phyloP scores from a whole-genome alignment of 2,329 filamentous ascomycete species.

The Chrysoporthe deuterocubensis region DNA sequence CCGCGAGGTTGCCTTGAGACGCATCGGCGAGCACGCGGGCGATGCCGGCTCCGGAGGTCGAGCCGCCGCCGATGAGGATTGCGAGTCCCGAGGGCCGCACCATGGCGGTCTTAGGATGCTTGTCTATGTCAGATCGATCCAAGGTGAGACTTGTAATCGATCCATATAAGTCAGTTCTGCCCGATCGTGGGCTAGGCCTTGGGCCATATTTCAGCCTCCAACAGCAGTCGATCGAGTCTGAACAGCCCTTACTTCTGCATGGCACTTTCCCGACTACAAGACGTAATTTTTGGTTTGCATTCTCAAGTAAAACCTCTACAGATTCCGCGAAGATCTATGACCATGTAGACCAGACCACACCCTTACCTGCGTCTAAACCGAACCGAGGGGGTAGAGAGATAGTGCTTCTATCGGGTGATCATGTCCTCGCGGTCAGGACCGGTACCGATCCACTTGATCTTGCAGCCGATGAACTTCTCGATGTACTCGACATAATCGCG shows the following conservation, averaged over 20 bases:
- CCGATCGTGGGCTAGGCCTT: too few species aligned
- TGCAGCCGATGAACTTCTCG: conserved; percentile 66
- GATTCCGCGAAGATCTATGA: conserved; percentile 7
- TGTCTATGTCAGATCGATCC: neutral
- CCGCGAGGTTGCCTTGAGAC: conserved; percentile 56
- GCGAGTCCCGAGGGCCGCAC: conserved; percentile 55
- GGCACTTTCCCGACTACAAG: neutral
- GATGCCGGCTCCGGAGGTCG: conserved; percentile 58
- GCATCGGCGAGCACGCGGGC: conserved; percentile 55
- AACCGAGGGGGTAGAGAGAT: neutral
- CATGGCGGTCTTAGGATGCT: neutral
- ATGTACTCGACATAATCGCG: conserved; percentile 68
- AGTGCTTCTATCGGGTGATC: too few species aligned
- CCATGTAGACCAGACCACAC: conserved; percentile 10
- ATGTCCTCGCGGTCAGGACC: conserved; percentile 57
- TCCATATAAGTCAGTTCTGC: neutral
- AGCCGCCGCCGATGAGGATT: conserved; percentile 56
- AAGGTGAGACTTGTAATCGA: neutral
- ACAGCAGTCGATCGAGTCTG: neutral
- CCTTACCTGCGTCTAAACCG: conserved; percentile 3
- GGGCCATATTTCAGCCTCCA: neutral
- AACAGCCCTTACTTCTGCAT: neutral
- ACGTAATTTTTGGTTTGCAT: conserved; percentile 4
- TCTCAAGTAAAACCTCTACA: conserved; percentile 15
- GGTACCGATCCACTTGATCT: conserved; percentile 69